These are phyloP conservation scores for Myxozyma sirexii DNA, from an alignment of 805 yeast species.

Conservation along the genomic window DNA sequence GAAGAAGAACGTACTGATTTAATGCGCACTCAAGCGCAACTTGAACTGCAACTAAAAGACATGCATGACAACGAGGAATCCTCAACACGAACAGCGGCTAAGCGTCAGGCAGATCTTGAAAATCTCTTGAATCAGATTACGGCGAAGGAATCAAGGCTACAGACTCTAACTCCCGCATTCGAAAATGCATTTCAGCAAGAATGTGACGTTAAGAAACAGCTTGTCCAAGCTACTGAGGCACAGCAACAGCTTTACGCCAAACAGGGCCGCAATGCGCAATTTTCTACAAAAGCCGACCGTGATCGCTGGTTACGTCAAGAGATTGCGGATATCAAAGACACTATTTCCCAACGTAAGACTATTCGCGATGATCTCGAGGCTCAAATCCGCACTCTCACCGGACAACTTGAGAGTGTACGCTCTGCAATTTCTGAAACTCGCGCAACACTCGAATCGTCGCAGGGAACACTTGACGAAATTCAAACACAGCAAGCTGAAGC, in stretches of 20 bases:
- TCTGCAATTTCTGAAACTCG: conserved; percentile 19
- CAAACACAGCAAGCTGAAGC: conserved; percentile 27
- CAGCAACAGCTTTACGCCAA: conserved; percentile 59
- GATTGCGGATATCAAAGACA: conserved; percentile 46
- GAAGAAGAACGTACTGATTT: conserved; percentile 50
- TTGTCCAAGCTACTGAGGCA: conserved; percentile 26
- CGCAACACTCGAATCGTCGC: conserved; percentile 31
- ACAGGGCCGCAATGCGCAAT: conserved; percentile 68
- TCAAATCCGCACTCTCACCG: conserved; percentile 22
- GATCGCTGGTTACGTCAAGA: conserved; percentile 66
- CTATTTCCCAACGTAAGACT: conserved; percentile 40
- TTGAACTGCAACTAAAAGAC: conserved; percentile 42
- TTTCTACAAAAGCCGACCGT: conserved; percentile 58
- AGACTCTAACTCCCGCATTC: conserved; percentile 19
- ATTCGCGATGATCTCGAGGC: conserved; percentile 39
- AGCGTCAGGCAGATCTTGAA: conserved; percentile 23
- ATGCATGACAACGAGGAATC: conserved; percentile 37
- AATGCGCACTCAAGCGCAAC: conserved; percentile 47
- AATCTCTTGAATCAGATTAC: conserved; percentile 18
- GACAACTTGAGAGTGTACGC: conserved; percentile 29
- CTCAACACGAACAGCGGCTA: conserved; percentile 32
- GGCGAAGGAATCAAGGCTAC: conserved; percentile 17
- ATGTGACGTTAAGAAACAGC: conserved; percentile 24
- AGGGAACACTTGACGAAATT: conserved; percentile 29
- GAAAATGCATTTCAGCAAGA: conserved; percentile 23